These are phyloP conservation scores for Musa balbisiana DNA, from an alignment of 202 grass and related monocot genomes.

Conservation along the genomic window DNA sequence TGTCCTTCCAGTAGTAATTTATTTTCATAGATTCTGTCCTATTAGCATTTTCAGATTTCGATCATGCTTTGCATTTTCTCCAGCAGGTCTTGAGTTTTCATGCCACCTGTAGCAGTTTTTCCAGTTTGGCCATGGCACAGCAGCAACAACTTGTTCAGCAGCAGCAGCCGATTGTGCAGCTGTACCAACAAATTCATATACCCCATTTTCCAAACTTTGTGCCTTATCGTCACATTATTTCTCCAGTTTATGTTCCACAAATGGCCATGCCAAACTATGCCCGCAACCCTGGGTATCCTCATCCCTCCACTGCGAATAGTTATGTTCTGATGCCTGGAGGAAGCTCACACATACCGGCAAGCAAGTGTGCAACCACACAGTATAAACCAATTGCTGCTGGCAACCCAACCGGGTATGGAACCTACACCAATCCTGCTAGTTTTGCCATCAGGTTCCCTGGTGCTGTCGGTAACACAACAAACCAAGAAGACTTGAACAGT, in stretches of 20 bases:
- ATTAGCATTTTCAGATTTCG: too few species aligned
- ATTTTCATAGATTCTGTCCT: too few species aligned
- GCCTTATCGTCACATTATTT: constrained; percentile 60
- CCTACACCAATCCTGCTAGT: constrained; percentile 49
- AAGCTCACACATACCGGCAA: constrained; percentile 43
- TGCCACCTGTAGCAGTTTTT: constrained; percentile 5
- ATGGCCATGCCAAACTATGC: constrained; percentile 65
- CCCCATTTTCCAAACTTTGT: constrained; percentile 69
- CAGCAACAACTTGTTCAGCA: constrained; percentile 25
- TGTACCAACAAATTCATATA: constrained; percentile 77
- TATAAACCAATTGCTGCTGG: constrained; percentile 64
- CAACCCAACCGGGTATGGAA: constrained; percentile 55
- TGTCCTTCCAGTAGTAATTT: too few species aligned
- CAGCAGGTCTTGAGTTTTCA: constrained; percentile 42
- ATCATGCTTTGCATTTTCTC: not conserved
- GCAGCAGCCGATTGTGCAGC: constrained; percentile 41
- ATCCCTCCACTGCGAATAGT: constrained; percentile 42
- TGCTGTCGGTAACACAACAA: constrained; percentile 34
- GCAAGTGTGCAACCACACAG: constrained; percentile 52
- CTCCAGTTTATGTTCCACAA: constrained; percentile 52
- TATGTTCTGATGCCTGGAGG: constrained; percentile 73
- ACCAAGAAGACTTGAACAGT: constrained; percentile 45
- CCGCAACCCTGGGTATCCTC: constrained; percentile 58
- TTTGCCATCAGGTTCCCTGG: constrained; percentile 44
- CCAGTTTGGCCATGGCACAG: constrained; percentile 20